Evolutionary conservation across 768 basidiomycete species (phyloP).

Genomic region (Collybia mongolica): DNA sequence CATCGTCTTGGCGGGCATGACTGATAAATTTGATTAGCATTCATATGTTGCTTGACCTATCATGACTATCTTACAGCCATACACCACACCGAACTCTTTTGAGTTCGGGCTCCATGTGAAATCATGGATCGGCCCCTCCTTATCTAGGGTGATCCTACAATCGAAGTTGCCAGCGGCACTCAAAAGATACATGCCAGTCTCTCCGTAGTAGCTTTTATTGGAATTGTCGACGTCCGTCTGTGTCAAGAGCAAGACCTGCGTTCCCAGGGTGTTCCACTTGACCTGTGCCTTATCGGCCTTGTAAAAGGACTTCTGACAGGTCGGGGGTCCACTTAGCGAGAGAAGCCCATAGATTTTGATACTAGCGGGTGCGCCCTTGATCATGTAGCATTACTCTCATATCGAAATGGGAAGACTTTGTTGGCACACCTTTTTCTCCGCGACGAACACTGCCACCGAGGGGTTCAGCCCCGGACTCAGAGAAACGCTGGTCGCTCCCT

Average conservation of each 20-base stretch:
- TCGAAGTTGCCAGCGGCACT: constrained; percentile 93
- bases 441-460: constrained; percentile 87
- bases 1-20: constrained; percentile 93
- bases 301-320: constrained; percentile 90
- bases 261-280: constrained; percentile 96
- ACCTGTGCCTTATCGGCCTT: constrained; percentile 92
- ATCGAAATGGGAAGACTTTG: not conserved
- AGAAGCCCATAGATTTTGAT: constrained; percentile 82
- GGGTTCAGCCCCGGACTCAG: constrained; percentile 87
- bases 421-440: constrained; percentile 80
- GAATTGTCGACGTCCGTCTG: constrained; percentile 97
- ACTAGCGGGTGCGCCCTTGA: constrained; percentile 81
- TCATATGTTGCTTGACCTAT: not conserved
- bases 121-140: constrained; percentile 97
- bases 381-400: not conserved
- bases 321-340: constrained; percentile 58
- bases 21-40: constrained; percentile 34
- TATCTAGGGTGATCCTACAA: constrained; percentile 84
- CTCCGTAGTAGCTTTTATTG: constrained; percentile 98
- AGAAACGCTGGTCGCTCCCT: constrained; percentile 74
- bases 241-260: constrained; percentile 86
- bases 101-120: constrained; percentile 96
- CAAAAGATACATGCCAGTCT: constrained; percentile 92
- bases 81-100: constrained; percentile 95
- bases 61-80: constrained; percentile 74